These are phyloP conservation scores for Ormosia semicastrata DNA, from an alignment of 306 rosid species.

Conservation along the genomic window DNA sequence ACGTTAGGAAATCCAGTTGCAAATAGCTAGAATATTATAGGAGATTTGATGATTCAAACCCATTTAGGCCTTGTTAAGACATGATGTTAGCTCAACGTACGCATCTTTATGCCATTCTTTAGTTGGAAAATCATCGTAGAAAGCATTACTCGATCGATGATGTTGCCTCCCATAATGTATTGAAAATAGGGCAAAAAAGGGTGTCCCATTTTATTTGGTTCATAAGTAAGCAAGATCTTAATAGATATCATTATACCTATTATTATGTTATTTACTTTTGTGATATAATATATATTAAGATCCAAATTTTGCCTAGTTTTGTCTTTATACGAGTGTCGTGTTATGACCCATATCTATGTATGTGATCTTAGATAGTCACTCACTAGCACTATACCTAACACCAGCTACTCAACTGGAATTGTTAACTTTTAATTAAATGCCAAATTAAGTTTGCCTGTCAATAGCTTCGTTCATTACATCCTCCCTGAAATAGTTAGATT, in stretches of 20 bases:
- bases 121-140: neutral
- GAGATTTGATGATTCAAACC: no score
- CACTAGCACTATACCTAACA: neutral
- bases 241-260: neutral
- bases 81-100: no score
- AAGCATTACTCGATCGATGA: neutral
- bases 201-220: neutral
- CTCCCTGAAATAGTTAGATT: neutral
- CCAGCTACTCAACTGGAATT: neutral
- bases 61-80: no score
- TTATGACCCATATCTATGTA: neutral
- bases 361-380: neutral
- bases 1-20: no score
- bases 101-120: neutral
- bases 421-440: neutral
- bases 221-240: neutral
- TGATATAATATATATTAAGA: neutral
- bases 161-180: neutral
- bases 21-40: no score
- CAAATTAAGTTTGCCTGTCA: neutral
- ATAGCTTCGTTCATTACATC: neutral
- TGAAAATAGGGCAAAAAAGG: neutral
- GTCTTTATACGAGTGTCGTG: neutral
- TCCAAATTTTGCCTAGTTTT: neutral
- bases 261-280: neutral